phyloP scores from a whole-genome alignment of 257 asterid genomes.

The Cinchona pubescens region DNA sequence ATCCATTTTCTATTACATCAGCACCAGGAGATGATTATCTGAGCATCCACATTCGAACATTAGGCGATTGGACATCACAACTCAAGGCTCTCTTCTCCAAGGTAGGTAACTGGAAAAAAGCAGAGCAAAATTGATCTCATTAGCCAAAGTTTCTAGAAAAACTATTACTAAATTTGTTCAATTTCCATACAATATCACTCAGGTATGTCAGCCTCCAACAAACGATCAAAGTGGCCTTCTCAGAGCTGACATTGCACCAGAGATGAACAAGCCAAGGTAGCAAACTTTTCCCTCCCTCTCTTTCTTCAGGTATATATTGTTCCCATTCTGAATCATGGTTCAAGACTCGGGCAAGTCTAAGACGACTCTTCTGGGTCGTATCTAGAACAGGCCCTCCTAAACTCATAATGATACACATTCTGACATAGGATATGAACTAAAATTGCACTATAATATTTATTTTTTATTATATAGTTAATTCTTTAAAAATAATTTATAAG shows the following conservation, averaged over 20 bases:
- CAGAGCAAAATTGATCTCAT: not conserved
- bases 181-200: not conserved
- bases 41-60: slow-evolving; percentile 29
- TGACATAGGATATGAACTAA: no score
- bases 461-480: no score
- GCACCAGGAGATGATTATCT: slow-evolving; percentile 31
- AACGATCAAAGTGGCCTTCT: slow-evolving; percentile 32
- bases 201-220: slow-evolving; percentile 33
- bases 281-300: not conserved
- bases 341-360: no score
- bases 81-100: slow-evolving; percentile 21
- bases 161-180: not conserved
- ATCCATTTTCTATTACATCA: slow-evolving; percentile 32
- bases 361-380: no score
- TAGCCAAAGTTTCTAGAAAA: not conserved
- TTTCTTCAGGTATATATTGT: not conserved
- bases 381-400: no score
- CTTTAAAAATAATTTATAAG: no score
- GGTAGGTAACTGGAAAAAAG: not conserved
- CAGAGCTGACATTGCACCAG: slow-evolving; percentile 25
- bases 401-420: no score
- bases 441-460: no score
- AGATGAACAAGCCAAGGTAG: slow-evolving; percentile 27
- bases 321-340: not conserved
- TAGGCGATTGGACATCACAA: slow-evolving; percentile 39